Evolutionary conservation across 352 stramenopile species (phyloP), one percentile per base, ranked within the genome.

Genomic region (Globisporangium perplexum): DNA sequence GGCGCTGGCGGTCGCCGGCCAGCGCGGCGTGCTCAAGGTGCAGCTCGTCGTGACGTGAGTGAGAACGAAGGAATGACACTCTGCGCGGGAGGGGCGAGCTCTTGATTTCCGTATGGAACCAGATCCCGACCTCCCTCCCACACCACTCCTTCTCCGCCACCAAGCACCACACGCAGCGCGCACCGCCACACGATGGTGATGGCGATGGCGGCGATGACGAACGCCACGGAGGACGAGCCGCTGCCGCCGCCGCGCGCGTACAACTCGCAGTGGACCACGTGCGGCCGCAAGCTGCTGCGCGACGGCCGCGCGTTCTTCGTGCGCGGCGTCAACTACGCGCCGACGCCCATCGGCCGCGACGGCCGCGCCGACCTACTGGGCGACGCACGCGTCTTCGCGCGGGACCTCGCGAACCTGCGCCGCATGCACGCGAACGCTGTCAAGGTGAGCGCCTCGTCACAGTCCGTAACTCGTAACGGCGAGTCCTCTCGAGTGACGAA

Each of bases 371-470:
- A 89, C 53, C 69, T 89, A 65, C 59, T 89, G 39, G 69, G 68
- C 26, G 60, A 86, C 38, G 57, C 68, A 35, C 63, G 49, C 18
- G 77, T 89, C 47, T 89, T 73, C 60, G 64, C 69, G 36, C 78
- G 78, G 22, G 78, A 89, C 59, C 60, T 89, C 50, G 59, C 69
- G 39, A 83, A 87, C 53, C 57, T 89, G n/a, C 78, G 78, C 6
- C 63, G 61, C n/a, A 89, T 89, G 75, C 66, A 86, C 53, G 75
- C 74, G 24, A 89, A 89, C 48, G 73, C 78, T 11, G 66, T 85
- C 64, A 89, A 86, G 47, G 55, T 60, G 33, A 18, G 33, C 2
- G 18, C 24, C 30, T 20, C 20, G 22, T 20, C 30, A 7, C 30
- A 33, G n/a, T n/a, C n/a, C n/a, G n/a, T n/a, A n/a, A n/a, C 31